Percentiles rank a stretch among this genome's conserved stretches.
These are phyloP conservation scores for Kodamaea laetipori DNA, from an alignment of 805 yeast species.

Conservation along the genomic window DNA sequence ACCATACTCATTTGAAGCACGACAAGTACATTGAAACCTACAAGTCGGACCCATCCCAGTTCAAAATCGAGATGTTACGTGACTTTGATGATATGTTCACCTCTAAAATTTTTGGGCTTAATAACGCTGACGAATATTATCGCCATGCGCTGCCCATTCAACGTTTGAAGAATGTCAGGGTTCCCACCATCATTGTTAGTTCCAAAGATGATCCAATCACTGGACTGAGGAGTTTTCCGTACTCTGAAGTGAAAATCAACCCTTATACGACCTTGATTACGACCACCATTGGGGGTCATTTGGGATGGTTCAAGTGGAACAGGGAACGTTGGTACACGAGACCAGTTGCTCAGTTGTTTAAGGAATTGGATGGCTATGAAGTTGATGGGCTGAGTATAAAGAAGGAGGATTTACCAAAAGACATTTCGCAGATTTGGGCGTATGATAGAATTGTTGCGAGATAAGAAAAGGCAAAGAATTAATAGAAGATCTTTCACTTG, in stretches of 20 bases:
- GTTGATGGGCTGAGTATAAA: conserved; percentile 18
- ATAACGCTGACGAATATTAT: conserved; percentile 63
- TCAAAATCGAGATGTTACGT: conserved; percentile 39
- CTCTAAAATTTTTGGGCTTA: conserved; percentile 62
- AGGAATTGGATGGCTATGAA: conserved; percentile 29
- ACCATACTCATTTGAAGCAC: conserved; percentile 28
- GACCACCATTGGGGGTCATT: conserved; percentile 73
- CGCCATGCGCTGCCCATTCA: conserved; percentile 64
- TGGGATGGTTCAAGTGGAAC: conserved; percentile 48
- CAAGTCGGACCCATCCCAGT: conserved; percentile 32
- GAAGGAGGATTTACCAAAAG: conserved; percentile 28
- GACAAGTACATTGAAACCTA: conserved; percentile 24
- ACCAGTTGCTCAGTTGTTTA: conserved; percentile 38
- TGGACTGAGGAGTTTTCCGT: conserved; percentile 54
- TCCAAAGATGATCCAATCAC: conserved; percentile 71
- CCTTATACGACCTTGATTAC: conserved; percentile 60
- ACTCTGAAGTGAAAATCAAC: conserved; percentile 49
- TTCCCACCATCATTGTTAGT: conserved; percentile 63
- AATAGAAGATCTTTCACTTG: too few species aligned
- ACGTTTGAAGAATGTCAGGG: conserved; percentile 54
- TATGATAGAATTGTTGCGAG: conserved; percentile 31
- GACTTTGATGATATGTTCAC: conserved; percentile 69
- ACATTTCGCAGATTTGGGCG: conserved; percentile 33
- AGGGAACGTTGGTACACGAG: conserved; percentile 42
- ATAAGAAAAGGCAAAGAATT: not conserved